Base-by-base conservation (phyloP, 768 basidiomycete genomes). In the Tremella yokohamensis region DNA sequence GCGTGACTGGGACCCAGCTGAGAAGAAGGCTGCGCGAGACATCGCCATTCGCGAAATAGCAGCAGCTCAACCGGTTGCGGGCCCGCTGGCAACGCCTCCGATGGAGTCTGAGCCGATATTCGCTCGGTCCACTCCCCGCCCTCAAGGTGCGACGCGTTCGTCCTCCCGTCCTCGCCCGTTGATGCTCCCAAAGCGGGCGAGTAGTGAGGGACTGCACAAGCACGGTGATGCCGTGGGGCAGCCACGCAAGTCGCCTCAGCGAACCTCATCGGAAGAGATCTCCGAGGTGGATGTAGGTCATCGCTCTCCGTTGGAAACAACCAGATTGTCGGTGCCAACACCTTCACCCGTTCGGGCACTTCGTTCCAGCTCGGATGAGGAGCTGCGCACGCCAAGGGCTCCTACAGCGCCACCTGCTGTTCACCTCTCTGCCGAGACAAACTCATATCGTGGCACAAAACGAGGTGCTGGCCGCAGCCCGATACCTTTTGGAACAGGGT, bases 171-270 rank as follows among this genome's bases (percentile, higher is more conserved):
- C 52, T 49, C 20, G 47, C 29, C 16, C 53, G 26, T 13, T 19
- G 26, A 1, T 50, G 29, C 45, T 38, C 34, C 1, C 15, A 40
- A 20, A n/a, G 45, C 22, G 26, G 19, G n/a, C 24, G 24, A 18
- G 11, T 2, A 8, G 38, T 22, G 47, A 49, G 26, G 15, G 26
- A 1, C 38, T 51, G 0, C 49, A 49, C 0, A 66, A 66, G 54
- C 57, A 59, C 12, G 66, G 66, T 2, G 72, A 73, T 38, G 69
- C 72, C 0, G 53, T 51, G 15, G 72, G 72, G 45, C 72, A 73
- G 51, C 72, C 72, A 9, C 52, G 72, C n/a, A 73, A 73, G 39
- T 54, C 65, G 0, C 64, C 60, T 19, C 50, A 47, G n/a, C 40
- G 61, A 25, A 56, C 39, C 26, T 18, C 48, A 22, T 40, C 19